Base-by-base conservation (phyloP, 768 basidiomycete species). In the Leccinum subgranulosum region DNA sequence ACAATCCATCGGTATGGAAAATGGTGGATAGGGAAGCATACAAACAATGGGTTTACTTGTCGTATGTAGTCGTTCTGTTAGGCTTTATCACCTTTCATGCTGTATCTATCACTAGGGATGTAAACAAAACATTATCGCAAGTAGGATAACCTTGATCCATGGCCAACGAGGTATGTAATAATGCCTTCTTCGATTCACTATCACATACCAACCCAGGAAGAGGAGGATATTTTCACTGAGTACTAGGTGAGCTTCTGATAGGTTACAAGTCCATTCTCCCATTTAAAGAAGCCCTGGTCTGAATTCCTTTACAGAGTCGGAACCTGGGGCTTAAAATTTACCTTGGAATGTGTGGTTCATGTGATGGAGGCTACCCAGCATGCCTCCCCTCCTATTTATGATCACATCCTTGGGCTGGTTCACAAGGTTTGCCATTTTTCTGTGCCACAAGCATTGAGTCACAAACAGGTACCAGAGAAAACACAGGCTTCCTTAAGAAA, bases 381-480 rank as follows among this genome's bases (percentile, higher is more conserved):
- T 7, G 73, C 70, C 34, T 80, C 77, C 47, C 69, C 78, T 28
- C 79, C 81, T 10, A 69, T 55, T 28, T 85, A 85, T 60, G 74
- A 78, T n/a, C n/a, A n/a, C n/a, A n/a, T n/a, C n/a, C n/a, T n/a
- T n/a, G 79, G 78, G 8, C 66, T 85, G 6, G 83, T 84, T 64
- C 62, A 65, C 23, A 82, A 78, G 66, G 79, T 82, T 59, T 75
- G 79, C 29, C 68, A 74, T 39, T 67, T 76, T 49, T 66, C 67
- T 5, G 55, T 71, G 4, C 73, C 74, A 6, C 54, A 61, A 21
- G 59, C 55, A 48, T 15, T 36, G n/a, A 27, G 49, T 23, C 19
- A 23, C 49, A 73, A 74, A 28, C 61, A 74, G 34, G 75, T 73
- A 7, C 73, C 77, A 7, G 64, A 67, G 11, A 74, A 76, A 14